A percentile compares a stretch with the other conserved stretches of the same genome.
Conservation (phyloP, 31 red algal genomes). For the Endocladia muricata region DNA sequence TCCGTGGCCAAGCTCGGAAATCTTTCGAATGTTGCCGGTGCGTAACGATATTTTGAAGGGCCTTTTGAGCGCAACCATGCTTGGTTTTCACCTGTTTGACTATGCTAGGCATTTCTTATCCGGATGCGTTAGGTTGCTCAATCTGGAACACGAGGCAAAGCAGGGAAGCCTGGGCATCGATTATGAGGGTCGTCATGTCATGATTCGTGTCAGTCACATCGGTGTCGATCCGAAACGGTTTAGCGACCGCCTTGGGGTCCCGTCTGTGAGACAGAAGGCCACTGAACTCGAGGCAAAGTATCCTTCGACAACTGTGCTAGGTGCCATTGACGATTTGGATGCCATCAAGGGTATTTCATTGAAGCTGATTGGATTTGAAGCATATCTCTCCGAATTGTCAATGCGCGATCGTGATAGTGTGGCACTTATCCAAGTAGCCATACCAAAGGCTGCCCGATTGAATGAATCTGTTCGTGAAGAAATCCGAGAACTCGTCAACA, state of each 20-base stretch:
- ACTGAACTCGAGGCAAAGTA: slow-evolving; percentile 65
- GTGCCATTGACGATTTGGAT: slow-evolving; percentile 92
- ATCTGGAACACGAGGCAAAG: slow-evolving; percentile 86
- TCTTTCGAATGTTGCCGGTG: slow-evolving; percentile 80
- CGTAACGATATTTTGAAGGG: slow-evolving; percentile 94
- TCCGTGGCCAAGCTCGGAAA: slow-evolving; percentile 95
- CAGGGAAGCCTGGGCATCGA: slow-evolving; percentile 87
- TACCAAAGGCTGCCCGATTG: slow-evolving; percentile 77
- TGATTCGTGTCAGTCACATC: slow-evolving; percentile 92
- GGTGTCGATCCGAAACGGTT: slow-evolving; percentile 95
- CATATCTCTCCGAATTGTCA: slow-evolving; percentile 54
- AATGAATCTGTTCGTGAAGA: slow-evolving; percentile 76
- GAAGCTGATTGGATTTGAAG: slow-evolving; percentile 86
- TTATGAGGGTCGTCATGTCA: slow-evolving; percentile 93
- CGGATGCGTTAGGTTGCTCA: slow-evolving; percentile 85
- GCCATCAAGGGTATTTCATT: slow-evolving; percentile 93
- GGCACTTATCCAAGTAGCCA: slow-evolving; percentile 88
- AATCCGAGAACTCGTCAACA: slow-evolving; percentile 83
- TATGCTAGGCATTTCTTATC: slow-evolving; percentile 99
- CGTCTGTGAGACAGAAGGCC: slow-evolving; percentile 48
- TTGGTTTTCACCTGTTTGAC: slow-evolving; percentile 98
- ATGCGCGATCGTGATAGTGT: slow-evolving; percentile 50
- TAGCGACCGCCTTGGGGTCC: slow-evolving; percentile 42
- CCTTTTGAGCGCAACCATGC: slow-evolving; percentile 74
- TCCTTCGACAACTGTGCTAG: slow-evolving; percentile 40